Base-by-base conservation (phyloP, 805 yeast genomes). In the Barnettozyma populi region DNA sequence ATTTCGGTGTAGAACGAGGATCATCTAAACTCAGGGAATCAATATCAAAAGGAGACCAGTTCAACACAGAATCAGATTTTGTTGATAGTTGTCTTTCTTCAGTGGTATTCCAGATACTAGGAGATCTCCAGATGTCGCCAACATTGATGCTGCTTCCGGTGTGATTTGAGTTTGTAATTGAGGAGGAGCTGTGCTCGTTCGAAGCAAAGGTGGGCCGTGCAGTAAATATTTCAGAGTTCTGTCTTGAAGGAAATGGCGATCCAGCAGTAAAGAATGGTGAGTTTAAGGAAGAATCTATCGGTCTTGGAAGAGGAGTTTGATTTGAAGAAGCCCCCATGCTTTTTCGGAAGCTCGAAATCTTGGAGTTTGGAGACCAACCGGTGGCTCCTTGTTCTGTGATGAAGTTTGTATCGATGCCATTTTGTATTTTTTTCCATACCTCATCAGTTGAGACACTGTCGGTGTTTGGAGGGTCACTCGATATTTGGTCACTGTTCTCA, bases 41-140 rank as follows among this genome's bases (percentile, higher is more conserved):
- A 37, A 56, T 49, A 21, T 55, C 58, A 37, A 58, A 58, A 3
- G 61, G 61, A 0, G 63, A 53, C 63, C 63, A 61, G 2, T 53
- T 29, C 7, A 59, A 20, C 2, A 60, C 61, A 18, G 62, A 58
- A 27, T 61, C 63, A 36, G 59, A 53, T 48, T 58, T 58, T 1
- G 62, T 57, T 0, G 63, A 59, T 9, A 52, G 23, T 25, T 55
- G 57, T 18, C 63, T 38, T 11, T 58, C 62, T 36, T 59, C 61
- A 18, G 39, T 45, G 25, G 20, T 36, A 24, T 54, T 57, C 63
- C 63, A 58, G 4, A 58, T 55, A 10, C 50, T 58, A 5, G 62
- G 52, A 7, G 59, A 54, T n/a, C 50, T 52, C 59, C 57, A 52
- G 8, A 48, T 41, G 3, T 43, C 48, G 2, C 50, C 56, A 13